Base-by-base conservation (phyloP, 2,329 filamentous ascomycete genomes). In the Mariannaea elegans region DNA sequence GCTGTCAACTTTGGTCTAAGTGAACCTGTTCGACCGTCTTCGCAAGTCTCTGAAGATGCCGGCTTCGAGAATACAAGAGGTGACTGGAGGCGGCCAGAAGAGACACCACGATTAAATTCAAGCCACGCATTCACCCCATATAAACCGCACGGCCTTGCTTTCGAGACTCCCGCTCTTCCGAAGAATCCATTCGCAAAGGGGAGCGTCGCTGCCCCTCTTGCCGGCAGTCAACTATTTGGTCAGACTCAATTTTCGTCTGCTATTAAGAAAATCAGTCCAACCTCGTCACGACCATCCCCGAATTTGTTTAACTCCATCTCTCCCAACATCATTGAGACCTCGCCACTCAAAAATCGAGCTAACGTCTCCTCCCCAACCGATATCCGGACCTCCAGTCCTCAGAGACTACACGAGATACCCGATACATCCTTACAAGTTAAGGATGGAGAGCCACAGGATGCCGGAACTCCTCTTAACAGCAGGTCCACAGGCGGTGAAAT, bases 211-310 rank as follows among this genome's bases (percentile, higher is more conserved):
- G 65, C 76, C 1, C 73, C 76, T 16, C 67, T 78, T 77, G 68
- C 75, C 64, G 53, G 77, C 69, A 68, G 83, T 7, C 84, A 87
- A 68, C 75, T 87, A 8, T 87, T 87, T 64, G 79, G 76, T 1
- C 80, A 82, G 63, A 87, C 85, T 0, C 85, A 85, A 62, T 71
- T 75, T 29, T 86, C 85, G 2, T 86, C 84, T 1, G 83, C 78
- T 1, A 67, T 80, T 14, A 84, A 81, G 65, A 77, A 75, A 21
- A 71, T 76, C 44, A 87, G 84, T 58, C 85, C 85, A 18, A 87
- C 84, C 0, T 87, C 84, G 1, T 87, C 84, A 1, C 78, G 84
- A 10, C 85, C 85, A 0, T 87, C 85, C 1, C 84, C 84, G 0
- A 75, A 80, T 39, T 65, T 81, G 4, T 79, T 83, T 21, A 77